Percentiles rank a stretch among this genome's conserved stretches.
Conservation (phyloP, 2,329 filamentous ascomycete species). For the Nannizzia gypsea region DNA sequence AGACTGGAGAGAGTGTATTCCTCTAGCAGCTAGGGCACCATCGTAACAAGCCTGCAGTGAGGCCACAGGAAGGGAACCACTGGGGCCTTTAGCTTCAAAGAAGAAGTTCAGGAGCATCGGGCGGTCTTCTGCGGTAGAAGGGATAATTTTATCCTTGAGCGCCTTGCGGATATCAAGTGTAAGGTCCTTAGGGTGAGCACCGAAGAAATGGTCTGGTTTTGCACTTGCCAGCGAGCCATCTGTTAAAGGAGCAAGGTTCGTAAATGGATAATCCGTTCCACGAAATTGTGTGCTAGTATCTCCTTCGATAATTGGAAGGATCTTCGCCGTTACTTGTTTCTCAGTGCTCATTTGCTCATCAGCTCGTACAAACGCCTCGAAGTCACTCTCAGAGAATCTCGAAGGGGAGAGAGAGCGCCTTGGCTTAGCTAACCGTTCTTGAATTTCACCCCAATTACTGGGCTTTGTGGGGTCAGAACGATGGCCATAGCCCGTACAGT, state of each 20-base stretch:
- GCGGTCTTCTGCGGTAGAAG: conserved; percentile 17
- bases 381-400: conserved; percentile 22
- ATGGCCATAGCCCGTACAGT: neutral
- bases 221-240: conserved; percentile 18
- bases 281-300: conserved; percentile 15
- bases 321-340: conserved; percentile 22
- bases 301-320: conserved; percentile 21
- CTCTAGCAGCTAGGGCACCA: conserved; percentile 17
- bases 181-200: conserved; percentile 21
- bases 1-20: conserved; percentile 29
- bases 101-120: too few relatives aligned
- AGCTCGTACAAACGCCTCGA: conserved; percentile 19
- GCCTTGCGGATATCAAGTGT: conserved; percentile 18
- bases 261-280: conserved; percentile 22
- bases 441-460: conserved; percentile 23
- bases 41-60: conserved; percentile 28
- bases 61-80: conserved; percentile 21
- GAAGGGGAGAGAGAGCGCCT: conserved; percentile 29
- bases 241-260: conserved; percentile 28
- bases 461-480: conserved; percentile 16
- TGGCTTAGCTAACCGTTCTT: conserved; percentile 17
- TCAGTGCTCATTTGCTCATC: conserved; percentile 22
- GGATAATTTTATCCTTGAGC: conserved; percentile 20
- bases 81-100: too few relatives aligned
- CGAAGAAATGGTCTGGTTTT: conserved; percentile 25